Base-by-base conservation (phyloP, 1,139 yeast genomes). In the Geotrichum aggregatum region DNA sequence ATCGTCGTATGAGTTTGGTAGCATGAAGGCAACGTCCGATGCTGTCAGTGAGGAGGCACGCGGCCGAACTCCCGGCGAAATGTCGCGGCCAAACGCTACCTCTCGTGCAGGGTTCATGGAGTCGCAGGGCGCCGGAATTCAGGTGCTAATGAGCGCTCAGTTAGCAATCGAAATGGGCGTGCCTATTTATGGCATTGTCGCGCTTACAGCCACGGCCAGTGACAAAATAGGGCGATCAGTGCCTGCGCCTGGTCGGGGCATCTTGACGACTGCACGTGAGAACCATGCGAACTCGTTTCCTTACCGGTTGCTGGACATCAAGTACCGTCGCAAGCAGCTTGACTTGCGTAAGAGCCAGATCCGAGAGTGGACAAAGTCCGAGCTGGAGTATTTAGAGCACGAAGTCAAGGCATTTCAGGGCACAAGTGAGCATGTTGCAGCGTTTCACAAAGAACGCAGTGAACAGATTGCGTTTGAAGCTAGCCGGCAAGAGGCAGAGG, bases 241-340 rank as follows among this genome's bases (percentile, higher is more conserved):
- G 63, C 98, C 98, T 61, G 98, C 98, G 68, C 98, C 98, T 74
- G 98, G 98, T 71, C 88, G 91, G 76, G 98, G 98, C 84, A 85
- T 92, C 63, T 80, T 92, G 77, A 92, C 98, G 58, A 87, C 96
- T 66, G 98, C 98, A 54, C 85, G 95, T 69, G 98, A 92, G 75
- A 91, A 83, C 63, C 89, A 89, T 63, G 80, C 79, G 65, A 78
- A 84, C 76, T 84, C 86, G 74, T 85, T 79, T 77, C 83, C 87
- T 65, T 76, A 91, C 59, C 84, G 91, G 59, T 75, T 86, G 74
- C 76, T 92, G 76, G 87, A 89, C 73, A 83, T 92, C 72, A 84
- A 85, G 71, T 92, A 92, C 82, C 87, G 98, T 76, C 78, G 86
- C 65, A 82, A 97, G 72, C 98, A 92, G 76, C 80, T 92, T 67